These are phyloP conservation scores for Nemania serpens DNA, from an alignment of 2,329 filamentous ascomycete genomes.

Conservation along the genomic window DNA sequence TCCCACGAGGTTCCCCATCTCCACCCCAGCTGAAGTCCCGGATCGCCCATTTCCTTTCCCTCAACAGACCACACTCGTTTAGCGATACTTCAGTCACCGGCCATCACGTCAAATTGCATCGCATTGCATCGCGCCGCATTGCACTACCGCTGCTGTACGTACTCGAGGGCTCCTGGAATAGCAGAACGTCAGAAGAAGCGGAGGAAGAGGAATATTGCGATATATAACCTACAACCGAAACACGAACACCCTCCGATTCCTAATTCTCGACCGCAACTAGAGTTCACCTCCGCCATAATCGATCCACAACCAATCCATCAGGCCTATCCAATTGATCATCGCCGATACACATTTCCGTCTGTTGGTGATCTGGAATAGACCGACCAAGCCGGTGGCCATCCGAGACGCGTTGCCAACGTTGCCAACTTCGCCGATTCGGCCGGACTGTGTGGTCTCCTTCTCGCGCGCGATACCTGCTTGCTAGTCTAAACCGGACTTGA, in stretches of 20 bases:
- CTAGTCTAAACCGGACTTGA: too few relatives aligned
- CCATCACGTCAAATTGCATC: constrained; percentile 1
- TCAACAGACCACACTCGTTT: constrained; percentile 22
- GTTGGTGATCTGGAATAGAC: not conserved
- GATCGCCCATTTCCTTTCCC: constrained; percentile 10
- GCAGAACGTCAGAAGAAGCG: not conserved
- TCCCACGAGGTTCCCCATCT: constrained; percentile 21
- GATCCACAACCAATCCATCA: not conserved
- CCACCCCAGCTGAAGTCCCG: constrained; percentile 18
- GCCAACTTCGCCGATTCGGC: not conserved
- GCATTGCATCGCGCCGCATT: not conserved
- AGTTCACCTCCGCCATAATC: constrained; percentile 4
- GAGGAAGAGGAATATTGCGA: not conserved
- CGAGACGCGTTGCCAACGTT: not conserved
- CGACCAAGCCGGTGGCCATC: not conserved
- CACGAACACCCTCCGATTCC: constrained; percentile 1
- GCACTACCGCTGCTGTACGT: constrained; percentile 8
- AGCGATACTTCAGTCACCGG: constrained; percentile 9
- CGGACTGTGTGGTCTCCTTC: not conserved
- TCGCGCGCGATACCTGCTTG: not conserved
- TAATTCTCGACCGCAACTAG: constrained; percentile 7
- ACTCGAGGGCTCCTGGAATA: not conserved
- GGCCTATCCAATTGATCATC: not conserved
- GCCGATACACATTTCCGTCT: not conserved
- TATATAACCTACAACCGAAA: not conserved